Percentiles rank a stretch among this genome's conserved stretches.
phyloP scores from a whole-genome alignment of 2,329 filamentous ascomycete genomes.

The Epichloe coenophiala region DNA sequence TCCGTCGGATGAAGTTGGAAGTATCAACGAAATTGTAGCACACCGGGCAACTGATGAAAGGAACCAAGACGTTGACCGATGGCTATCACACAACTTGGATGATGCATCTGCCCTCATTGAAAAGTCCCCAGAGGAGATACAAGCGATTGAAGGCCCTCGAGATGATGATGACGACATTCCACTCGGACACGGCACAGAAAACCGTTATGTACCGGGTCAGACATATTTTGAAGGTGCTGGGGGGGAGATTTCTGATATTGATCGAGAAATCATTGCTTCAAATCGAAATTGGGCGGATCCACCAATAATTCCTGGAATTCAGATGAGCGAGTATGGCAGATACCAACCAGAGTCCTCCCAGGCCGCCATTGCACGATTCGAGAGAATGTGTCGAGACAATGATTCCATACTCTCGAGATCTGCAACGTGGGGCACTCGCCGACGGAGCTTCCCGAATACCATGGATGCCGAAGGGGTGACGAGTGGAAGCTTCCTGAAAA shows the following conservation, averaged over 20 bases:
- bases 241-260: constrained; percentile 30
- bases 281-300: constrained; percentile 36
- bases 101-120: constrained; percentile 15
- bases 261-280: constrained; percentile 35
- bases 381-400: constrained; percentile 38
- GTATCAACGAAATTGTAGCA: constrained; percentile 34
- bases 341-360: constrained; percentile 38
- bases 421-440: constrained; percentile 58
- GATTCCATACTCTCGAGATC: constrained; percentile 47
- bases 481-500: constrained; percentile 50
- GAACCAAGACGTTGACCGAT: constrained; percentile 36
- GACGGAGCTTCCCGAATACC: constrained; percentile 48
- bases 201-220: constrained; percentile 34
- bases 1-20: constrained; percentile 28
- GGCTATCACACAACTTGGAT: constrained; percentile 28
- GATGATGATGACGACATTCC: constrained; percentile 29
- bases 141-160: constrained; percentile 9
- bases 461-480: constrained; percentile 38
- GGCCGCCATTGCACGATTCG: constrained; percentile 39
- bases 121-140: constrained; percentile 12
- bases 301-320: constrained; percentile 33
- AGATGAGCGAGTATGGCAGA: constrained; percentile 13
- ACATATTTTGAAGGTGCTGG: constrained; percentile 33
- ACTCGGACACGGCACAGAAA: constrained; percentile 34
- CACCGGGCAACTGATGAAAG: constrained; percentile 29